A percentile compares a stretch with the other conserved stretches of the same genome.
Evolutionary conservation across 2,329 filamentous ascomycete genomes (phyloP).

Genomic region (Dactylellina cionopaga): DNA sequence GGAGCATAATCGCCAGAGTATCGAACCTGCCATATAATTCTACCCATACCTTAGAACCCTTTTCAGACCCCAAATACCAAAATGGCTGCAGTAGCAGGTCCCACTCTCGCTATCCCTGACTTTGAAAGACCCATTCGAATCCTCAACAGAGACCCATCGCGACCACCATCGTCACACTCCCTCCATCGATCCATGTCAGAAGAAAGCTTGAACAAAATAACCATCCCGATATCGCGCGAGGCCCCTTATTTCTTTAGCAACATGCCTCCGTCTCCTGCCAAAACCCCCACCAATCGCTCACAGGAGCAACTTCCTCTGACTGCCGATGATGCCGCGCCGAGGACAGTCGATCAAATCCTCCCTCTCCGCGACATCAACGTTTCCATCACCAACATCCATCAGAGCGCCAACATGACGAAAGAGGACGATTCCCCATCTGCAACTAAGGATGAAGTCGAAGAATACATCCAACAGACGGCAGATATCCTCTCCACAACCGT

Average conservation of each 20-base stretch:
- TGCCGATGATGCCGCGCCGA: not conserved
- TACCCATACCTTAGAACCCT: not conserved
- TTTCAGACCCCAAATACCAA: not conserved
- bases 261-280: conserved; percentile 47
- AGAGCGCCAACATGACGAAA: not conserved
- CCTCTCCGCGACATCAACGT: conserved; percentile 36
- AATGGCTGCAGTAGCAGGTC: conserved; percentile 24
- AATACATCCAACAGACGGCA: conserved; percentile 48
- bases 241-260: conserved; percentile 33
- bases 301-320: conserved; percentile 20
- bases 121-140: conserved; percentile 38
- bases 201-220: conserved; percentile 45
- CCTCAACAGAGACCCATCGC: conserved; percentile 36
- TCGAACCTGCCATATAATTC: not conserved
- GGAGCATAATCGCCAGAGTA: too few relatives aligned
- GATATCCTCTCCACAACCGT: conserved; percentile 46
- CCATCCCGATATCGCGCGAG: conserved; percentile 28
- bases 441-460: conserved; percentile 34
- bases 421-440: conserved; percentile 31
- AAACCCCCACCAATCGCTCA: conserved; percentile 38
- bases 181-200: conserved; percentile 42
- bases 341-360: conserved; percentile 19
- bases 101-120: conserved; percentile 35
- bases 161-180: conserved; percentile 43
- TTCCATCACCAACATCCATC: conserved; percentile 36